Evolutionary conservation across 1,284 basidiomycete species (phyloP).

Genomic region (Boletus semigastroideus): DNA sequence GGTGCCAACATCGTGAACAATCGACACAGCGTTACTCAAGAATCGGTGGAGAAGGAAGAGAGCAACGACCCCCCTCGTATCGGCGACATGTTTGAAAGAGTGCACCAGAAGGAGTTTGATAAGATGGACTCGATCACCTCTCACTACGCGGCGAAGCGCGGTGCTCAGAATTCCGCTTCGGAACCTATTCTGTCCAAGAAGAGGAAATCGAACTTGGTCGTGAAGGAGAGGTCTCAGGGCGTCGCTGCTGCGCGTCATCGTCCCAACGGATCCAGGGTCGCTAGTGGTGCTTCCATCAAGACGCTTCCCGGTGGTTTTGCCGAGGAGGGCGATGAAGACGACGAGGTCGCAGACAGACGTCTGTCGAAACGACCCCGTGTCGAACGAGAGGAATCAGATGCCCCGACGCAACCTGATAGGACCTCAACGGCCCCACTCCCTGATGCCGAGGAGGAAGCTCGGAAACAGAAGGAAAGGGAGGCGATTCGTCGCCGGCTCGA

Average conservation of each 20-base stretch:
- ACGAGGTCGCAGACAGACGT: conserved; percentile 27
- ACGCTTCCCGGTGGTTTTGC: conserved; percentile 59
- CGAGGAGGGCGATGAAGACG: conserved; percentile 47
- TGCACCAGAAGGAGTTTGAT: conserved; percentile 62
- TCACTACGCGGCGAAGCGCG: conserved; percentile 55
- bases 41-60: conserved; percentile 20
- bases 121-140: conserved; percentile 76
- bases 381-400: conserved; percentile 31
- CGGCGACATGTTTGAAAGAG: conserved; percentile 53
- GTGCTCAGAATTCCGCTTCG: conserved; percentile 14
- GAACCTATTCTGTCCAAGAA: conserved; percentile 35
- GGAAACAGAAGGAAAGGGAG: conserved; percentile 51
- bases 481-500: conserved; percentile 62
- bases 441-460: conserved; percentile 35
- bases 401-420: conserved; percentile 4
- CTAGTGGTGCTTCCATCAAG: conserved; percentile 44
- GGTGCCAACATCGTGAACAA: conserved; percentile 42
- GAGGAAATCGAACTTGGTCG: conserved; percentile 45
- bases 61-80: conserved; percentile 22
- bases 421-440: neutral
- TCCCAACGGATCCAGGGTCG: conserved; percentile 24
- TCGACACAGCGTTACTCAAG: conserved; percentile 18
- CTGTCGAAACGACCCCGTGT: conserved; percentile 44
- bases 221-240: conserved; percentile 43
- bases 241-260: conserved; percentile 23